Conservation (phyloP, 306 rosid genomes). For the Ziziphus jujuba region DNA sequence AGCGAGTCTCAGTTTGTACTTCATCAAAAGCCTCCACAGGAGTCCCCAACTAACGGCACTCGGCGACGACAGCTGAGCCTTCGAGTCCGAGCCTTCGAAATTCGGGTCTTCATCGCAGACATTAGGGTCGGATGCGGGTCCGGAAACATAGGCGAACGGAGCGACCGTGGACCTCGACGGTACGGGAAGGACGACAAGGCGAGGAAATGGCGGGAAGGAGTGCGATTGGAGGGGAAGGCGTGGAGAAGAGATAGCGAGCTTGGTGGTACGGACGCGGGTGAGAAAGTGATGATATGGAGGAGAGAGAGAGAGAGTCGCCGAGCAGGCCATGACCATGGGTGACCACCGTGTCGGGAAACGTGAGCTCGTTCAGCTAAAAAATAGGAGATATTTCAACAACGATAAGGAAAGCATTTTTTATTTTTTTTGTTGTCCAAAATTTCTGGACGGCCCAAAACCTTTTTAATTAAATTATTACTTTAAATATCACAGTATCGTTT, state of each 20-base stretch:
- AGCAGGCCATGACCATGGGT: conserved; percentile 35
- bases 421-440: too few species aligned
- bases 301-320: conserved; percentile 30
- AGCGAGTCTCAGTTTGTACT: conserved; percentile 62
- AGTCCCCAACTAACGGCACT: conserved; percentile 53
- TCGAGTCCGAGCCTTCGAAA: conserved; percentile 24
- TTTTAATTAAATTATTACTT: too few species aligned
- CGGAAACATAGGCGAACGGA: conserved; percentile 65
- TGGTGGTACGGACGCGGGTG: conserved; percentile 19
- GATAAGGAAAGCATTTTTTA: too few species aligned
- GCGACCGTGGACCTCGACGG: conserved; percentile 10
- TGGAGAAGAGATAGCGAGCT: conserved; percentile 25
- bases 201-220: conserved; percentile 32
- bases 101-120: conserved; percentile 52
- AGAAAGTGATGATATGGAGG: conserved; percentile 10
- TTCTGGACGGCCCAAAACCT: too few species aligned
- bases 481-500: too few species aligned
- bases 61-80: conserved; percentile 29
- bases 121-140: conserved; percentile 77
- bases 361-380: too few species aligned
- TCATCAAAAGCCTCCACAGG: conserved; percentile 53
- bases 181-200: not conserved
- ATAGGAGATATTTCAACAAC: too few species aligned
- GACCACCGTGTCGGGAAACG: not conserved
- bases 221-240: conserved; percentile 14